Evolutionary conservation across 2,329 filamentous ascomycete species (phyloP).

Genomic region (Sordariomycetes sp.): DNA sequence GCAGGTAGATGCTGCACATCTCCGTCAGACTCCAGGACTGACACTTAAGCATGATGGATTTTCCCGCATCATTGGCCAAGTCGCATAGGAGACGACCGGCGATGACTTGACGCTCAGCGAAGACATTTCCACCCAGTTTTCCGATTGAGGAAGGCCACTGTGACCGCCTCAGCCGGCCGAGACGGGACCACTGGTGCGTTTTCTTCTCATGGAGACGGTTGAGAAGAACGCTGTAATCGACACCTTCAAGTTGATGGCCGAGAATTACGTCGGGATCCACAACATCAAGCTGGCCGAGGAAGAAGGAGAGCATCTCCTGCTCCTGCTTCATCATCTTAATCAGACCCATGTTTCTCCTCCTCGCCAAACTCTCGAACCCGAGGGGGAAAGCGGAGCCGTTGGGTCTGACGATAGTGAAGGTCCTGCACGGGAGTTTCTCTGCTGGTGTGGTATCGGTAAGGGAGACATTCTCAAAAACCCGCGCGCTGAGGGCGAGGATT

Average conservation of each 20-base stretch:
- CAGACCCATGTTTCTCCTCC: conserved; percentile 58
- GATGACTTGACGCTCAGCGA: conserved; percentile 81
- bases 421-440: conserved; percentile 77
- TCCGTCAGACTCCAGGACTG: conserved; percentile 97
- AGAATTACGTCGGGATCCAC: conserved; percentile 89
- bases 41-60: conserved; percentile 93
- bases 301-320: conserved; percentile 71
- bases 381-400: conserved; percentile 60
- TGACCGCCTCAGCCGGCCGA: conserved; percentile 71
- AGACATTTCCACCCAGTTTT: conserved; percentile 79
- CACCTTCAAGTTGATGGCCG: conserved; percentile 92
- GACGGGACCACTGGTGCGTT: conserved; percentile 85
- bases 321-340: conserved; percentile 77
- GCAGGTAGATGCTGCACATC: conserved; percentile 87
- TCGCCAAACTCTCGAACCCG: conserved; percentile 69
- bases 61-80: conserved; percentile 89
- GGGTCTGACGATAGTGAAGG: conserved; percentile 84
- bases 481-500: conserved; percentile 78
- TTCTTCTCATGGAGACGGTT: conserved; percentile 82
- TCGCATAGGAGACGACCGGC: conserved; percentile 86
- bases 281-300: conserved; percentile 76
- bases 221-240: conserved; percentile 85
- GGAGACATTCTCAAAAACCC: conserved; percentile 83
- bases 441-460: conserved; percentile 79
- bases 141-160: conserved; percentile 83